phyloP scores from a whole-genome alignment of 2,329 filamentous ascomycete genomes.

The Fusarium vanettenii region DNA sequence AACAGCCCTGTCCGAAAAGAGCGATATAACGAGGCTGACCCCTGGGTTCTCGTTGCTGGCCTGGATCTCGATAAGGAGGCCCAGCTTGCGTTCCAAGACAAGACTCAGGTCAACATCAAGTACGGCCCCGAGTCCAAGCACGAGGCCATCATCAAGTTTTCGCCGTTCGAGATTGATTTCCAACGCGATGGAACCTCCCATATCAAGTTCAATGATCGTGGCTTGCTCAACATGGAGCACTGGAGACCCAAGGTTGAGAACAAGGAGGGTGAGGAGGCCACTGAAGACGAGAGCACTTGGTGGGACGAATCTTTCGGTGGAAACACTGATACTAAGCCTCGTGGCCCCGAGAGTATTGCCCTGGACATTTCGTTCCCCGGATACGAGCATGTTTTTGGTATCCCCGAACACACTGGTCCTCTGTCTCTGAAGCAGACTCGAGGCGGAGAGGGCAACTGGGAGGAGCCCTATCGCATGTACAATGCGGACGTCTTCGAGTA shows the following conservation, averaged over 20 bases:
- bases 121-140: conserved; percentile 83
- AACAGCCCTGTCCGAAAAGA: conserved; percentile 88
- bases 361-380: conserved; percentile 93
- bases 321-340: conserved; percentile 95
- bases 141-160: conserved; percentile 84
- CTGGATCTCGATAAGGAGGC: conserved; percentile 78
- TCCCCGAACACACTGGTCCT: conserved; percentile 91
- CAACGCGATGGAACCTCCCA: conserved; percentile 84
- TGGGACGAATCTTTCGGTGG: conserved; percentile 98
- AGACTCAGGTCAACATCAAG: conserved; percentile 76
- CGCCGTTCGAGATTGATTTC: conserved; percentile 88
- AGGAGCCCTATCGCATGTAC: conserved; percentile 93
- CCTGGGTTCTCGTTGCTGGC: conserved; percentile 88
- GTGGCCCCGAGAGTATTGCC: conserved; percentile 90
- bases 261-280: conserved; percentile 65
- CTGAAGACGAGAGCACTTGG: conserved; percentile 89
- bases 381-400: conserved; percentile 93
- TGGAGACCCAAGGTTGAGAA: conserved; percentile 89
- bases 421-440: conserved; percentile 91
- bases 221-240: conserved; percentile 92
- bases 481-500: conserved; percentile 99
- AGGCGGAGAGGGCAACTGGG: conserved; percentile 85
- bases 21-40: conserved; percentile 90
- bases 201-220: conserved; percentile 89
- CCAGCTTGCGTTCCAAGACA: conserved; percentile 73